Evolutionary conservation across 1,284 basidiomycete genomes (phyloP).

Genomic region (Trichosporon faecale): DNA sequence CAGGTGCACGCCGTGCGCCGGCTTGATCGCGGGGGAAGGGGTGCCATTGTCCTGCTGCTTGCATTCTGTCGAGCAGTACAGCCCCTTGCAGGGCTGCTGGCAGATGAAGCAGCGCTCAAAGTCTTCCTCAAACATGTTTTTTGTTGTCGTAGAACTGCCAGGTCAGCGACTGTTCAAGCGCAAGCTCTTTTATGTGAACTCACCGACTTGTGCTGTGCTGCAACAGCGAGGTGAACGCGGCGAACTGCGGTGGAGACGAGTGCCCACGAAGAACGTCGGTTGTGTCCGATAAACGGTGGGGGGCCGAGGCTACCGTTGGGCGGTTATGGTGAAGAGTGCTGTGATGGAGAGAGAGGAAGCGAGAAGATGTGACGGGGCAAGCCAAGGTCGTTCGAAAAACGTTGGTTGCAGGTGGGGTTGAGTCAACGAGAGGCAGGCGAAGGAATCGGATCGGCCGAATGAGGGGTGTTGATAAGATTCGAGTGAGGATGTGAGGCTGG

Average conservation of each 20-base stretch:
- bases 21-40: constrained; percentile 29
- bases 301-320: background rate
- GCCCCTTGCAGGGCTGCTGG: constrained; percentile 43
- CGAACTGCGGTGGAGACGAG: constrained; percentile 8
- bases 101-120: constrained; percentile 50
- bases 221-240: background rate
- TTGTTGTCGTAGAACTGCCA: constrained; percentile 16
- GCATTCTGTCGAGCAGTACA: constrained; percentile 49
- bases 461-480: constrained; percentile 3
- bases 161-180: background rate
- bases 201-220: too few relatives aligned
- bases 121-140: constrained; percentile 48
- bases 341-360: background rate
- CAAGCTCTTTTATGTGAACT: background rate
- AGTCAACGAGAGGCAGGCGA: background rate
- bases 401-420: background rate
- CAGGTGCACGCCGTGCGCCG: constrained; percentile 29
- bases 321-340: background rate
- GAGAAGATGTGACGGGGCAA: background rate
- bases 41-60: constrained; percentile 42
- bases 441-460: background rate
- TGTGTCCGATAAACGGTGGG: background rate
- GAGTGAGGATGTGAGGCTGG: background rate
- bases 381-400: background rate
- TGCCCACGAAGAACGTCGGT: constrained; percentile 1